Evolutionary conservation across 202 grass and related monocot genomes (phyloP).

Genomic region (Carex arenaria): DNA sequence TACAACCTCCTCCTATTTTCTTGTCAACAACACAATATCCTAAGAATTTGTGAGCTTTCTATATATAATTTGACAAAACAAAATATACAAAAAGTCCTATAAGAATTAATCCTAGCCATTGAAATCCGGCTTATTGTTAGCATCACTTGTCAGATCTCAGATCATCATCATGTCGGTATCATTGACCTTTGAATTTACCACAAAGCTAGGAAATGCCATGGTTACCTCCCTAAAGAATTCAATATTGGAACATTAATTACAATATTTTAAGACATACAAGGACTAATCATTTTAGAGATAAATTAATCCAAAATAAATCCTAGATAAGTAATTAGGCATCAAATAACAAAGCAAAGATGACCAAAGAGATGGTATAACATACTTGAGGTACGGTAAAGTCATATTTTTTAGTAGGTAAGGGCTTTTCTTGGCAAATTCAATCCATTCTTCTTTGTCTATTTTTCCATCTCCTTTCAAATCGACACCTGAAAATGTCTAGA

Average conservation of each 20-base stretch:
- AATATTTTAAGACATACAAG: not conserved
- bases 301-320: not conserved
- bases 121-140: not conserved
- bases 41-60: not conserved
- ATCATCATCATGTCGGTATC: constrained; percentile 40
- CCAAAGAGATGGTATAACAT: constrained; percentile 6
- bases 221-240: constrained; percentile 51
- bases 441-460: constrained; percentile 52
- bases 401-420: constrained; percentile 47
- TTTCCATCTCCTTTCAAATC: constrained; percentile 44
- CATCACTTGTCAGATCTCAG: not conserved
- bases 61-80: constrained; percentile 2
- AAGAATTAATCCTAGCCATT: not conserved
- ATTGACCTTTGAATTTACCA: constrained; percentile 36
- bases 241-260: not conserved
- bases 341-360: not conserved
- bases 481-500: constrained; percentile 47
- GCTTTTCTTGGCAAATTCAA: constrained; percentile 30
- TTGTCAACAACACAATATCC: not conserved
- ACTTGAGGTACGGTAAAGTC: constrained; percentile 51
- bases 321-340: not conserved
- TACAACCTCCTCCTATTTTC: not conserved
- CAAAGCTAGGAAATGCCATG: constrained; percentile 57
- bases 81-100: not conserved
- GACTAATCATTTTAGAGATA: not conserved